Conservation (phyloP, 2,329 filamentous ascomycete species). For the Conoideocrella luteorostrata region DNA sequence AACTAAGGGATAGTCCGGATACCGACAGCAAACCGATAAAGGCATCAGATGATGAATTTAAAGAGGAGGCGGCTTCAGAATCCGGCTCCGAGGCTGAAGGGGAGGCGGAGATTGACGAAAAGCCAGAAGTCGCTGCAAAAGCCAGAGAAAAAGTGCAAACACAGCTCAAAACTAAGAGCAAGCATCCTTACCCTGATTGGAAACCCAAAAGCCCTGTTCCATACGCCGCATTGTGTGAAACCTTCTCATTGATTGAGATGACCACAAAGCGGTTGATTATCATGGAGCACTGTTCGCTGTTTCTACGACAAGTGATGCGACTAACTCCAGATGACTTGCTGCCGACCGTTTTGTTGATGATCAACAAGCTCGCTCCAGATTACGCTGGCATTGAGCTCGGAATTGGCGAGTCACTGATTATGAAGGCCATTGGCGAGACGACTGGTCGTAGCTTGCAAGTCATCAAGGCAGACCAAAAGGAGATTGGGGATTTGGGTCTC, state of each 20-base stretch:
- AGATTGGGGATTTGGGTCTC: constrained; percentile 90
- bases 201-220: constrained; percentile 81
- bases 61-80: constrained; percentile 22
- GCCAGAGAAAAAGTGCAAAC: constrained; percentile 74
- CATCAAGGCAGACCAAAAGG: constrained; percentile 92
- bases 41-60: constrained; percentile 21
- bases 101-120: constrained; percentile 49
- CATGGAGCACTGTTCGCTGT: constrained; percentile 79
- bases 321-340: constrained; percentile 84
- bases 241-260: constrained; percentile 90
- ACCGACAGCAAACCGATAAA: constrained; percentile 18
- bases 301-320: constrained; percentile 88
- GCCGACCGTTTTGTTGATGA: constrained; percentile 87
- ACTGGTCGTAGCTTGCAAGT: constrained; percentile 82
- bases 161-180: constrained; percentile 59
- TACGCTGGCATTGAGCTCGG: constrained; percentile 94
- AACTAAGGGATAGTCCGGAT: constrained; percentile 9
- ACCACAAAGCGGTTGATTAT: constrained; percentile 89
- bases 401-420: constrained; percentile 97
- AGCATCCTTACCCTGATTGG: constrained; percentile 95
- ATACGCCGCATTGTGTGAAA: constrained; percentile 89
- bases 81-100: constrained; percentile 37
- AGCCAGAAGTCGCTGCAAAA: constrained; percentile 66
- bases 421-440: constrained; percentile 95
- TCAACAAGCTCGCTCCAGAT: constrained; percentile 94